Evolutionary conservation across 1,139 yeast genomes (phyloP).

Genomic region (Debaryomyces fabryi): DNA sequence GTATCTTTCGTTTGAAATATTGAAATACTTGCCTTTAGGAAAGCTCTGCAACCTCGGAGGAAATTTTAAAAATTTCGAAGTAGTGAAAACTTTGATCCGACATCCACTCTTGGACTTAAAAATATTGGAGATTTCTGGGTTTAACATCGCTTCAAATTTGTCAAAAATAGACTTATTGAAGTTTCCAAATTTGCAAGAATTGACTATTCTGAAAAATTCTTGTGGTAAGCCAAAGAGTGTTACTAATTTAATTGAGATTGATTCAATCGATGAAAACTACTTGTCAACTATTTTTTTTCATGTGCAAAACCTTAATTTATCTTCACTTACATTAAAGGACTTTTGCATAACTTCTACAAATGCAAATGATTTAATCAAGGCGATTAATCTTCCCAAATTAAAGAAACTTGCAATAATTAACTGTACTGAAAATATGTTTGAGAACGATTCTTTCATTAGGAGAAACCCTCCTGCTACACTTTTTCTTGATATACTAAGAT

Average conservation of each 20-base stretch:
- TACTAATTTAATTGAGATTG: slow-evolving; percentile 14
- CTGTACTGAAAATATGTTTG: slow-evolving; percentile 24
- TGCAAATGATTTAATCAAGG: slow-evolving; percentile 14
- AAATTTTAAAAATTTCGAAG: slow-evolving; percentile 21
- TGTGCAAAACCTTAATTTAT: slow-evolving; percentile 13
- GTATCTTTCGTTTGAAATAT: slow-evolving; percentile 1
- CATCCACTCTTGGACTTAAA: slow-evolving; percentile 13
- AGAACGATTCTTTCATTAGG: slow-evolving; percentile 12
- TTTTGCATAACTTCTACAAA: slow-evolving; percentile 19
- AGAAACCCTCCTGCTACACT: slow-evolving; percentile 15
- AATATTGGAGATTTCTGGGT: slow-evolving; percentile 23
- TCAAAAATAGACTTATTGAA: slow-evolving; percentile 17
- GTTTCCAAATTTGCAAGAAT: slow-evolving; percentile 18
- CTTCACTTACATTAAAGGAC: slow-evolving; percentile 20
- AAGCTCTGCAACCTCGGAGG: slow-evolving; percentile 22
- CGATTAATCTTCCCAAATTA: slow-evolving; percentile 16
- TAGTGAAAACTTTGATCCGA: slow-evolving; percentile 8
- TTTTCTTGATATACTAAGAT: slow-evolving; percentile 16
- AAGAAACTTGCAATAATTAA: slow-evolving; percentile 24
- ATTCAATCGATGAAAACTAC: slow-evolving; percentile 18
- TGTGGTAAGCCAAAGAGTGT: slow-evolving; percentile 4
- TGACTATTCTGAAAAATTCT: slow-evolving; percentile 15
- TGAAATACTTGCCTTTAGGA: neutral
- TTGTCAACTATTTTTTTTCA: slow-evolving; percentile 17
- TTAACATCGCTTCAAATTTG: slow-evolving; percentile 18